These are phyloP conservation scores for Populus alba DNA, from an alignment of 345 rosid species.

Conservation along the genomic window DNA sequence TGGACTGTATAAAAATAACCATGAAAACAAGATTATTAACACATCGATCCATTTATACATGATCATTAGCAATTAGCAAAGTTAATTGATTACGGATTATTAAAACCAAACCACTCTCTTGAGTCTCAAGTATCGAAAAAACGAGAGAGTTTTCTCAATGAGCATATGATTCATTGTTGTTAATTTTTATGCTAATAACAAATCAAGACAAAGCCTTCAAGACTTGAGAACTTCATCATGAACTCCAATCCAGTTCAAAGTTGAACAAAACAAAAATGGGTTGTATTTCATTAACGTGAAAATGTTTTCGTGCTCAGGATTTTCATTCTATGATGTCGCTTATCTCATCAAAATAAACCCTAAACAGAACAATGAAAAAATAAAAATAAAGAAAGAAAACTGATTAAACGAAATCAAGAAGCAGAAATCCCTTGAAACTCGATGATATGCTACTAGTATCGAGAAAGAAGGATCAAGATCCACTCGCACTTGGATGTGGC, in stretches of 20 bases:
- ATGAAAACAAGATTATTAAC: too few species aligned
- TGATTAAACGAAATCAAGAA: background rate
- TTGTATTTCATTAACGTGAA: background rate
- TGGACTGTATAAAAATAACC: background rate
- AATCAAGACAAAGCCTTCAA: background rate
- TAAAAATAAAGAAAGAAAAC: background rate
- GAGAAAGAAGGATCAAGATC: conserved; percentile 18
- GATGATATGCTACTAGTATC: background rate
- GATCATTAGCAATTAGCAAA: too few species aligned
- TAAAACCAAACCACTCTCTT: background rate
- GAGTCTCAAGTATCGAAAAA: too few species aligned
- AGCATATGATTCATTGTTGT: background rate
- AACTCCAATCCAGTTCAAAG: background rate
- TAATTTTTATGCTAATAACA: background rate
- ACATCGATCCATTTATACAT: too few species aligned
- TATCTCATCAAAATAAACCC: background rate
- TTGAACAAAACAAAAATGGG: background rate
- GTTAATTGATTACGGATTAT: background rate
- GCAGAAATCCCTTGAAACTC: background rate
- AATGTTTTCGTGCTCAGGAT: background rate
- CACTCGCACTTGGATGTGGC: conserved; percentile 17
- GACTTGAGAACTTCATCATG: too few species aligned
- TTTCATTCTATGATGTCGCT: background rate
- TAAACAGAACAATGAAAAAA: background rate
- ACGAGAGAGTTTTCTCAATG: too few species aligned